Conservation (phyloP, 306 rosid species). For the Dryas drummondii region DNA sequence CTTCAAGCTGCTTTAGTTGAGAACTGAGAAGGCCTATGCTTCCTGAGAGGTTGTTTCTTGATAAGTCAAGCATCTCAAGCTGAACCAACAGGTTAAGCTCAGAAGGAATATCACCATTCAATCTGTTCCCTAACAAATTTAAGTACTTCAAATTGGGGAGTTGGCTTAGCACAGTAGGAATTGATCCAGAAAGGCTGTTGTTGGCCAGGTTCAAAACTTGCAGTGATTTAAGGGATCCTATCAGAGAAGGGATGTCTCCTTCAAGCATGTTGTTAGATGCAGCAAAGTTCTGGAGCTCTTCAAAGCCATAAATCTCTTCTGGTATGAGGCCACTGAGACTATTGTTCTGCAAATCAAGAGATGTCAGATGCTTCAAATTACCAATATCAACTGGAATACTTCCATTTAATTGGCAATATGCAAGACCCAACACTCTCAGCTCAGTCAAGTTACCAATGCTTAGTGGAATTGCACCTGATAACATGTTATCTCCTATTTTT, state of each 20-base stretch:
- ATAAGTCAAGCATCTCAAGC: slow-evolving; percentile 75
- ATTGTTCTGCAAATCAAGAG: slow-evolving; percentile 74
- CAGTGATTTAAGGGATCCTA: slow-evolving; percentile 59
- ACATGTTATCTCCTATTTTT: slow-evolving; percentile 74
- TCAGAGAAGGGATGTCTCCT: slow-evolving; percentile 60
- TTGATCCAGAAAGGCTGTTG: slow-evolving; percentile 74
- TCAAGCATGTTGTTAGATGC: slow-evolving; percentile 76
- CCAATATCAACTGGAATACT: slow-evolving; percentile 78
- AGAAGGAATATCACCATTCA: slow-evolving; percentile 64
- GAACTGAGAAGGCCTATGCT: slow-evolving; percentile 43
- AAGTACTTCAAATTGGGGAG: slow-evolving; percentile 69
- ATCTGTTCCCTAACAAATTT: slow-evolving; percentile 73
- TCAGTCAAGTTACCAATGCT: slow-evolving; percentile 59
- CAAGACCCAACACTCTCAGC: slow-evolving; percentile 62
- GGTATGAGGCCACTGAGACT: slow-evolving; percentile 68
- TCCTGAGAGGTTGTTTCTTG: slow-evolving; percentile 78
- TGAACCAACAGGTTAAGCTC: slow-evolving; percentile 62
- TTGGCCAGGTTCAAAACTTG: slow-evolving; percentile 75
- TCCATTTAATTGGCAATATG: slow-evolving; percentile 75
- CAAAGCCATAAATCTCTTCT: slow-evolving; percentile 57
- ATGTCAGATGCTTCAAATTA: slow-evolving; percentile 57
- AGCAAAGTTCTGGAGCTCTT: slow-evolving; percentile 66
- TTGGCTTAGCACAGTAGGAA: slow-evolving; percentile 54
- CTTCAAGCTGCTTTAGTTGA: slow-evolving; percentile 46
- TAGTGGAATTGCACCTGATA: slow-evolving; percentile 68